Evolutionary conservation across 23 red algal species (phyloP).

Genomic region (Porphyridium purpureum): DNA sequence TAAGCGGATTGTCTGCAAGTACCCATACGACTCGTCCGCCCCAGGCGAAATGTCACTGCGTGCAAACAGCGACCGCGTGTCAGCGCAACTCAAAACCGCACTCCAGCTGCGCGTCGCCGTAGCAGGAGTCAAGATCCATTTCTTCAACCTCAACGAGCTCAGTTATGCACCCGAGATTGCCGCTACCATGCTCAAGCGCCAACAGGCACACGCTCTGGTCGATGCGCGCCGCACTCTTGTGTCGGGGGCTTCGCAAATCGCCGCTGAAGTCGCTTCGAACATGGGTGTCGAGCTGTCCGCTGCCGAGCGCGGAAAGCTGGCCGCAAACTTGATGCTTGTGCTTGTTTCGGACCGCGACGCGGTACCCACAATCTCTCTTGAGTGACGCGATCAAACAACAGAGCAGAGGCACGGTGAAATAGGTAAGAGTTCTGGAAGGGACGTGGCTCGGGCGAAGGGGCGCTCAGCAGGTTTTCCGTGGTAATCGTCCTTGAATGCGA

Average conservation of each 20-base stretch:
- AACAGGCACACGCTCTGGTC: conserved; percentile 46
- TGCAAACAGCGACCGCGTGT: conserved; percentile 15
- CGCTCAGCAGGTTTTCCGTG: no score
- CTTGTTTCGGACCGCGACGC: conserved; percentile 44
- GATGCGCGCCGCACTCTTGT: conserved; percentile 27
- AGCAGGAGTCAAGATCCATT: conserved; percentile 24
- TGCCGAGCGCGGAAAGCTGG: conserved; percentile 10
- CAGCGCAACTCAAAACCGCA: conserved; percentile 12
- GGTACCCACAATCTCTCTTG: conserved; percentile 21
- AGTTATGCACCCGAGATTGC: conserved; percentile 58
- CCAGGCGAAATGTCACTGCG: background rate
- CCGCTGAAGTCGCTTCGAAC: conserved; percentile 17
- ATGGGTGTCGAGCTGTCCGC: conserved; percentile 2
- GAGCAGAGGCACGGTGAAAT: no score
- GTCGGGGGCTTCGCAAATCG: conserved; percentile 25
- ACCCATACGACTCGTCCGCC: conserved; percentile 22
- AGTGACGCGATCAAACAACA: no score
- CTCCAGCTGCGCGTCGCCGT: conserved; percentile 25
- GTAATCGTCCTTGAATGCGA: no score
- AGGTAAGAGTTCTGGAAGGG: no score
- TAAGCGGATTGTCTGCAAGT: conserved; percentile 34
- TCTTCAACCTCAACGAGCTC: conserved; percentile 43
- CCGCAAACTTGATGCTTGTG: conserved; percentile 27
- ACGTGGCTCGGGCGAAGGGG: no score
- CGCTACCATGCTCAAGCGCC: conserved; percentile 34